A percentile compares a stretch with the other conserved stretches of the same genome.
These are phyloP conservation scores for Phytopythium oedochilum DNA, from an alignment of 352 stramenopile species.

Conservation along the genomic window DNA sequence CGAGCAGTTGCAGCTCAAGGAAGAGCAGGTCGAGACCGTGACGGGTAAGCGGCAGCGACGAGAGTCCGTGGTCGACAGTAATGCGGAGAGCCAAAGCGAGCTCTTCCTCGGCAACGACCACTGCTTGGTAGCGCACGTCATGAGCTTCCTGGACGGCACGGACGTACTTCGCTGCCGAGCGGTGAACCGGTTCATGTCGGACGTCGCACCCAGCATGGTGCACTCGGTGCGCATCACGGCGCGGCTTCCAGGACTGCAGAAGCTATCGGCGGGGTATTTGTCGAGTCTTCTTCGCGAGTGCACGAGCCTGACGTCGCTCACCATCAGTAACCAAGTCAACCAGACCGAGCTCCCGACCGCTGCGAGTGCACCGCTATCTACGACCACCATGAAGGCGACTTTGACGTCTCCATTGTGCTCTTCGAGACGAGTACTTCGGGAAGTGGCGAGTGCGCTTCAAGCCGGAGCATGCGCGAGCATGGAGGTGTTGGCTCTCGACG, in stretches of 20 bases:
- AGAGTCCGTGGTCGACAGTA: too few relatives aligned
- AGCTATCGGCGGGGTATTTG: slow-evolving; percentile 22
- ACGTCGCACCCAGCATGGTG: slow-evolving; percentile 33
- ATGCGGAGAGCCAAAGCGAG: slow-evolving; percentile 6
- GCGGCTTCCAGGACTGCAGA: slow-evolving; percentile 14
- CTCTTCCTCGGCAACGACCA: slow-evolving; percentile 39
- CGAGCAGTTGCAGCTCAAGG: not conserved
- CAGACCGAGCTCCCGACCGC: not conserved
- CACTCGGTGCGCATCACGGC: slow-evolving; percentile 35
- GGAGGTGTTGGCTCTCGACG: slow-evolving; percentile 25
- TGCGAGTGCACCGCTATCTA: not conserved
- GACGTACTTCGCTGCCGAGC: slow-evolving; percentile 30
- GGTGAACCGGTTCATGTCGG: slow-evolving; percentile 41
- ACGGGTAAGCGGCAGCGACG: slow-evolving; percentile 10
- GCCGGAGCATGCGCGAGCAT: slow-evolving; percentile 27
- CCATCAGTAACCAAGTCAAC: slow-evolving; percentile 21
- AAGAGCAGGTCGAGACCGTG: not conserved
- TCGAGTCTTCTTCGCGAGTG: slow-evolving; percentile 30
- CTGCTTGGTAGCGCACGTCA: slow-evolving; percentile 38
- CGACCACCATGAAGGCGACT: not conserved
- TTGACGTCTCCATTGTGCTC: not conserved
- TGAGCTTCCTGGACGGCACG: slow-evolving; percentile 40
- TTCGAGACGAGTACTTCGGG: slow-evolving; percentile 7
- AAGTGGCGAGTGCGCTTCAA: slow-evolving; percentile 23
- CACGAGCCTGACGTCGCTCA: slow-evolving; percentile 27